These are phyloP conservation scores for Fusarium coffeatum DNA, from an alignment of 2,329 filamentous ascomycete genomes.

Conservation along the genomic window DNA sequence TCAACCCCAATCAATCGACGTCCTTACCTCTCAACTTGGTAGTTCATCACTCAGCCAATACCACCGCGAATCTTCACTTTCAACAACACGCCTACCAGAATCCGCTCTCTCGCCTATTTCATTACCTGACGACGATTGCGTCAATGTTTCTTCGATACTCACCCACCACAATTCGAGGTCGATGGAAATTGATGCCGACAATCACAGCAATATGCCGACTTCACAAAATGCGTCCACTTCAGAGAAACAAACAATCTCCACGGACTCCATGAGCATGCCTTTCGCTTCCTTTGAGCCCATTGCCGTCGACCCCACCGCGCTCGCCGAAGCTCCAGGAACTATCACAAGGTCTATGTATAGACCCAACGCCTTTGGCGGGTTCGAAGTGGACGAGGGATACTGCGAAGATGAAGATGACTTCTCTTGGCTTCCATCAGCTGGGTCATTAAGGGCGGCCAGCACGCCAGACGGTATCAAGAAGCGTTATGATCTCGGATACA, in stretches of 20 bases:
- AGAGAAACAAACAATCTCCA: not conserved
- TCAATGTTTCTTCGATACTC: constrained; percentile 7
- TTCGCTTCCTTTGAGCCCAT: constrained; percentile 5
- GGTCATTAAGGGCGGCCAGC: constrained; percentile 11
- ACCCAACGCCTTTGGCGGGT: constrained; percentile 6
- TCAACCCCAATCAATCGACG: constrained; percentile 33
- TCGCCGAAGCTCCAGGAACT: constrained; percentile 4
- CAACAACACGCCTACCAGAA: not conserved
- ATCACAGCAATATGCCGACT: not conserved
- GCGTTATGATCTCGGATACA: constrained; percentile 41
- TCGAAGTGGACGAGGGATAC: constrained; percentile 49
- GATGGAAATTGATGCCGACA: constrained; percentile 35
- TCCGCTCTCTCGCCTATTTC: constrained; percentile 35
- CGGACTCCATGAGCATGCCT: not conserved
- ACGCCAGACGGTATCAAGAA: constrained; percentile 34
- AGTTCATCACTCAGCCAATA: constrained; percentile 39
- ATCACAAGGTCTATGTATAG: constrained; percentile 3
- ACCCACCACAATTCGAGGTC: constrained; percentile 1
- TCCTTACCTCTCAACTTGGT: constrained; percentile 40
- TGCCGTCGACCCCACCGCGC: constrained; percentile 3
- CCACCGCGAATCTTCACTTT: not conserved
- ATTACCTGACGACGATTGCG: constrained; percentile 29
- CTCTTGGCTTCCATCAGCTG: constrained; percentile 42
- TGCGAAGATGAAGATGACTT: constrained; percentile 44
- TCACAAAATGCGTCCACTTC: not conserved